phyloP scores from a whole-genome alignment of 1,139 yeast genomes.

The Debaryomyces sp. region DNA sequence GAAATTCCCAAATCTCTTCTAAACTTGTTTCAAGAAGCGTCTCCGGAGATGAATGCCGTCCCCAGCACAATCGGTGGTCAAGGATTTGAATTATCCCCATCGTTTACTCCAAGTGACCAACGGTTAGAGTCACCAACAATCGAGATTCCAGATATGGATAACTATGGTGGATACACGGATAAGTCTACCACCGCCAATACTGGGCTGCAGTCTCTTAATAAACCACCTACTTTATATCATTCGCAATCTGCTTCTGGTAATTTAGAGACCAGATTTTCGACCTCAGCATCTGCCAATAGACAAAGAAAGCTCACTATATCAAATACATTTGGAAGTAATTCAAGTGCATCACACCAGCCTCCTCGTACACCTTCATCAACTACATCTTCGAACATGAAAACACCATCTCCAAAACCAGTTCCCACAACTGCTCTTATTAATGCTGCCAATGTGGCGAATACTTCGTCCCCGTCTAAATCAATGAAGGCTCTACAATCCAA shows the following conservation, averaged over 20 bases:
- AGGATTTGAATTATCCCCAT: slow-evolving; percentile 20
- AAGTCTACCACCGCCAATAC: slow-evolving; percentile 25
- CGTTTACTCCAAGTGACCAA: slow-evolving; percentile 15
- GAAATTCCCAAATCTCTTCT: slow-evolving; percentile 75
- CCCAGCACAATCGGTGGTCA: slow-evolving; percentile 15
- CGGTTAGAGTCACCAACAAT: slow-evolving; percentile 48
- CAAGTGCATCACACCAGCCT: slow-evolving; percentile 14
- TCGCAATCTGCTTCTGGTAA: slow-evolving; percentile 52
- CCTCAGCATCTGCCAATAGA: slow-evolving; percentile 24
- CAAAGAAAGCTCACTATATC: slow-evolving; percentile 45
- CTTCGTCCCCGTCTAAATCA: slow-evolving; percentile 50
- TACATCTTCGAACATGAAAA: slow-evolving; percentile 20
- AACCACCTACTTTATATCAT: slow-evolving; percentile 53
- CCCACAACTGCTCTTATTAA: slow-evolving; percentile 24
- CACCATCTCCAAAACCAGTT: slow-evolving; percentile 47
- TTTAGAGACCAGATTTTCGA: slow-evolving; percentile 37
- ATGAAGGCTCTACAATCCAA: slow-evolving; percentile 57
- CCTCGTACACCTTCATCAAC: slow-evolving; percentile 46
- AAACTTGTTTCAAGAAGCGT: slow-evolving; percentile 61
- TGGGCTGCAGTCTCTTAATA: slow-evolving; percentile 37
- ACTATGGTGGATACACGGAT: slow-evolving; percentile 11
- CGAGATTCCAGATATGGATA: slow-evolving; percentile 50
- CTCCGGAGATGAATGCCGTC: slow-evolving; percentile 16
- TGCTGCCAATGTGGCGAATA: slow-evolving; percentile 20
- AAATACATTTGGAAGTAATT: slow-evolving; percentile 29